Base-by-base conservation (phyloP, 2,329 filamentous ascomycete species). In the Hypoxylon sp. region DNA sequence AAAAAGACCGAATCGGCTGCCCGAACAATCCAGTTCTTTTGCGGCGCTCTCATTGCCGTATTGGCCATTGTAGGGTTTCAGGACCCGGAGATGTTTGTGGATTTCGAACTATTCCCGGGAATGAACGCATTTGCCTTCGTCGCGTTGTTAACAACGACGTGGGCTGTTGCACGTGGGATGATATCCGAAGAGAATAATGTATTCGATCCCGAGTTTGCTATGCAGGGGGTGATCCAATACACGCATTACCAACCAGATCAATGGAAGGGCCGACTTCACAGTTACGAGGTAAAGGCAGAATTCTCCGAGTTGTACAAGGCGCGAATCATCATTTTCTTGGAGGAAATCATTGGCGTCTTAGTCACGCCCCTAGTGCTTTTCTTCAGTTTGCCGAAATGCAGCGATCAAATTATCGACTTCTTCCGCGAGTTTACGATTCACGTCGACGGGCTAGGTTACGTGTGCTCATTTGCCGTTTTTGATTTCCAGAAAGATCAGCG, bases 361-460 rank as follows among this genome's bases (percentile, higher is more conserved):
- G 87, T 96, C 49, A 96, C 93, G 0, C 94, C 94, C 0, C 86
- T 96, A 63, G 82, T 99, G 30, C 81, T 99, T 8, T 89, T 92
- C 74, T 88, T 90, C 67, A 92, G 90, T 55, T 79, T 97, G 23
- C 91, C 92, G 0, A 88, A 86, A 62, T 95, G 90, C 70, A 93
- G 89, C 68, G 93, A 97, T 61, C 90, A 92, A 51, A 88, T 99
- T 57, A 87, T 97, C 51, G 94, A 99, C 72, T 99, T 99, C 72
- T 97, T 99, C 76, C 87, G 94, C 27, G 94, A 99, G 68, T 97
- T 97, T 63, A 97, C 94, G 0, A 86, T 99, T 15, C 92, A 99
- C 63, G 93, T 99, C 11, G 94, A 99, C 66, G 94, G 94, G 0
- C 81, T 99, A 25, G 94, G 94, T 15, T 93, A 97, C 60, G 91